phyloP scores from a whole-genome alignment of 1,139 yeast genomes.

The Candida frijolesensis region DNA sequence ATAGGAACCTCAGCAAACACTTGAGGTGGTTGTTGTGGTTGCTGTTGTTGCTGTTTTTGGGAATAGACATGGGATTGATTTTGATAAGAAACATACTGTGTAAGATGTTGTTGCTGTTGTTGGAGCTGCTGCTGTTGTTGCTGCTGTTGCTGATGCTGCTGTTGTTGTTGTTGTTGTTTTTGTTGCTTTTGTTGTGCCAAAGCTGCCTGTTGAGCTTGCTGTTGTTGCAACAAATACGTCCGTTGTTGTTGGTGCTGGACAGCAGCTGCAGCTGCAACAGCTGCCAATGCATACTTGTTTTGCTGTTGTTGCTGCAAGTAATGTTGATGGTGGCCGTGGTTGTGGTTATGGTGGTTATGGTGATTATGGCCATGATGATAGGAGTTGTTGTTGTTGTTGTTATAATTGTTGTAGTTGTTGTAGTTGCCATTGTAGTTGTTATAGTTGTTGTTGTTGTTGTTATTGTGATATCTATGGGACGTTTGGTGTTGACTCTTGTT shows the following conservation, averaged over 20 bases:
- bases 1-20: conserved; percentile 15
- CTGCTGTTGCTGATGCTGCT: conserved; percentile 15
- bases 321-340: conserved; percentile 14
- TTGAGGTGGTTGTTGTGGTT: conserved; percentile 16
- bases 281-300: conserved; percentile 30
- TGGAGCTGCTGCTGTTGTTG: conserved; percentile 13
- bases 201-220: conserved; percentile 16
- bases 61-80: conserved; percentile 6
- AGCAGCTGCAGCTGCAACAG: conserved; percentile 37
- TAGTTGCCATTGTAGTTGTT: conserved; percentile 4
- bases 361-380: conserved; percentile 13
- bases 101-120: conserved; percentile 11
- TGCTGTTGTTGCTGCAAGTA: conserved; percentile 17
- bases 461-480: conserved; percentile 14
- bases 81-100: conserved; percentile 1
- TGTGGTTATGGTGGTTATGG: conserved; percentile 9
- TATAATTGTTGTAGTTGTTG: conserved; percentile 5
- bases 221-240: conserved; percentile 20
- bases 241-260: conserved; percentile 27
- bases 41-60: conserved; percentile 14
- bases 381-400: conserved; percentile 9
- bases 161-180: conserved; percentile 18
- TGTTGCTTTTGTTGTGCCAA: conserved; percentile 12
- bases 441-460: neutral
- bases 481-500: conserved; percentile 16